Evolutionary conservation across 2,329 filamentous ascomycete genomes (phyloP), one percentile per base, ranked within the genome.

Genomic region (Periconia sp.): DNA sequence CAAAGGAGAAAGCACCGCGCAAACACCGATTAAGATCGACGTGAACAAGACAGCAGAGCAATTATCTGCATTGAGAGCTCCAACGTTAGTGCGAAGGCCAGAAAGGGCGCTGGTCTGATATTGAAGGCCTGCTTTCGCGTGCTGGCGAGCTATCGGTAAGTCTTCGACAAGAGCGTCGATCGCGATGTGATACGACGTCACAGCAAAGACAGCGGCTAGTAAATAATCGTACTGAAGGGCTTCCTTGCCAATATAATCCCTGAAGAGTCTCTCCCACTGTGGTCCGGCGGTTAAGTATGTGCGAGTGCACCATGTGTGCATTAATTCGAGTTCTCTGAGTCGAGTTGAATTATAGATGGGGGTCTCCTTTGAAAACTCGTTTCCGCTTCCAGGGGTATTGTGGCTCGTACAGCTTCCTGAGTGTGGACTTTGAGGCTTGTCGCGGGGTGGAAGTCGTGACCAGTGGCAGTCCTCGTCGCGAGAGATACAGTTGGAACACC

Each of bases 241-340:
- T 38, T 46, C 34, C 17, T 36, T 24, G 4, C 34, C 17, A 11
- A 41, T 36, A 23, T 40, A 44, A 21, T 51, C 45, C 30, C 41
- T 35, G 25, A 48, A 48, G 24, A 41, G 24, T 12, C 48, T 36
- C 17, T 41, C 34, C 26, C 39, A 38, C 17, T 43, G n/a, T 5
- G 39, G 28, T 9, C 38, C 34, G 13, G 41, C 42, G 34, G 29
- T 18, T 11, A 24, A n/a, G 19, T 30, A 52, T 1, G 42, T 49
- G 12, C 37, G 24, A 11, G 46, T 46, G 28, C 46, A 43, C 49
- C 49, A 52, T 16, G 44, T 42, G 24, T 50, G 46, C 46, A 52
- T 52, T n/a, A 52, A 36, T 26, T 41, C 21, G 9, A 52, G n/a
- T 18, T 52, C 46, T 21, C 31, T 37, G 4, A 26, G 13, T 22